phyloP scores from a whole-genome alignment of 1,139 yeast genomes.

The Candida sanyaensis region DNA sequence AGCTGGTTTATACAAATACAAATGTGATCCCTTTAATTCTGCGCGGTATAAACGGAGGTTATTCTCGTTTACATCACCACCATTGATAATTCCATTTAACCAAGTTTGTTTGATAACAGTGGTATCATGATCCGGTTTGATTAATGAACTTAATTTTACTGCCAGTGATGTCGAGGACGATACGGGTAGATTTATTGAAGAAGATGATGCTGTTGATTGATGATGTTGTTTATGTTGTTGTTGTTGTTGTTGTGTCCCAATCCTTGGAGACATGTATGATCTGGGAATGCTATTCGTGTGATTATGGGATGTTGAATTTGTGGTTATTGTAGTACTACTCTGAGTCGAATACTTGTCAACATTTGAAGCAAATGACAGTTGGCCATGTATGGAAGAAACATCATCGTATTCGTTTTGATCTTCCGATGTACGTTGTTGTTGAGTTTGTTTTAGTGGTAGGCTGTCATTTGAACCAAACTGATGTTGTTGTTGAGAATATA shows the following conservation, averaged over 20 bases:
- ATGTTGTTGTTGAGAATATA: slow-evolving; percentile 3
- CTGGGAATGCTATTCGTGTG: neutral
- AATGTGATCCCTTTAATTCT: slow-evolving; percentile 64
- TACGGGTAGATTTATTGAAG: neutral
- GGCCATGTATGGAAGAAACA: neutral
- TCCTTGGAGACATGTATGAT: neutral
- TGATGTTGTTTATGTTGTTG: neutral
- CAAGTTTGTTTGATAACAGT: slow-evolving; percentile 38
- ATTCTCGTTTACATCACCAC: slow-evolving; percentile 40
- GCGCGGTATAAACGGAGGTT: slow-evolving; percentile 54
- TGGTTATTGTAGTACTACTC: neutral
- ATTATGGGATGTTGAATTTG: neutral
- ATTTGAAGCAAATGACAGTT: neutral
- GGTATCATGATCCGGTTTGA: slow-evolving; percentile 37
- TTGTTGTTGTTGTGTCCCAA: neutral
- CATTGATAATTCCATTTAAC: slow-evolving; percentile 43
- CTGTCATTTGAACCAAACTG: slow-evolving; percentile 3
- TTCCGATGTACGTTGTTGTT: neutral
- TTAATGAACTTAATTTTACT: slow-evolving; percentile 19
- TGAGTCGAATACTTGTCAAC: neutral
- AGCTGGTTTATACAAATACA: slow-evolving; percentile 59
- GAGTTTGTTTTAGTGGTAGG: slow-evolving; percentile 3
- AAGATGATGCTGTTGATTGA: neutral
- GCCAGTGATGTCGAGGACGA: neutral
- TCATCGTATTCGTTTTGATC: neutral